Evolutionary conservation across 2,329 filamentous ascomycete species (phyloP).

Genomic region (Colletotrichum magnum): DNA sequence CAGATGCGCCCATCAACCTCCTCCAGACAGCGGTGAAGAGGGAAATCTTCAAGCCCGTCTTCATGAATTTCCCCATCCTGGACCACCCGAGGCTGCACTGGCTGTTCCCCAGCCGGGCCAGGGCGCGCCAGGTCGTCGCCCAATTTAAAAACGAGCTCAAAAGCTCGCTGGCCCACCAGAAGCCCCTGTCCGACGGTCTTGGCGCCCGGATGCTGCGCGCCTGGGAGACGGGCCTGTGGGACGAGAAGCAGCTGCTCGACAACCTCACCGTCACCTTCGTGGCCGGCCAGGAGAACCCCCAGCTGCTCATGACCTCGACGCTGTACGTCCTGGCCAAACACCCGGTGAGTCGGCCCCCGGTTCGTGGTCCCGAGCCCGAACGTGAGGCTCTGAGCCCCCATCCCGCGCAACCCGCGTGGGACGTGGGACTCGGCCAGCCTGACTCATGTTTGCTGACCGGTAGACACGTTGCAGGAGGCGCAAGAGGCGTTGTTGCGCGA

Average conservation of each 20-base stretch:
- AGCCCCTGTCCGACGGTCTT: conserved; percentile 34
- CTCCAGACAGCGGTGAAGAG: conserved; percentile 48
- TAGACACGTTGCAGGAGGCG: conserved; percentile 40
- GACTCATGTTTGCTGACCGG: conserved; percentile 27
- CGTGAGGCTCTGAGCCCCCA: conserved; percentile 12
- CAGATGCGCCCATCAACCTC: conserved; percentile 42
- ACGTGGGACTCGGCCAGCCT: background rate
- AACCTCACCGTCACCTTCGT: conserved; percentile 57
- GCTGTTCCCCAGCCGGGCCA: conserved; percentile 46
- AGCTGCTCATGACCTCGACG: conserved; percentile 52
- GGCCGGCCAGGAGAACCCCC: conserved; percentile 58
- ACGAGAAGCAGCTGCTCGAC: conserved; percentile 55
- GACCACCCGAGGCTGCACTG: conserved; percentile 42
- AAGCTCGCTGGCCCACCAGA: conserved; percentile 33
- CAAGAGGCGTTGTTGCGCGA: conserved; percentile 51
- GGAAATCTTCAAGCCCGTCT: conserved; percentile 52
- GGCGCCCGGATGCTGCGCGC: conserved; percentile 45
- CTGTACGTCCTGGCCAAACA: conserved; percentile 55
- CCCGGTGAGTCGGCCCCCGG: conserved; percentile 39
- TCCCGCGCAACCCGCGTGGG: background rate
- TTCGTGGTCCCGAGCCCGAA: background rate
- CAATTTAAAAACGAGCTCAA: conserved; percentile 47
- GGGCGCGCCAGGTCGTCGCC: conserved; percentile 45
- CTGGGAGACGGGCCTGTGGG: conserved; percentile 41
- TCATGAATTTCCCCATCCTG: conserved; percentile 52